Base-by-base conservation (phyloP, 2,329 filamentous ascomycete genomes). In the Colletotrichum spaethianum region DNA sequence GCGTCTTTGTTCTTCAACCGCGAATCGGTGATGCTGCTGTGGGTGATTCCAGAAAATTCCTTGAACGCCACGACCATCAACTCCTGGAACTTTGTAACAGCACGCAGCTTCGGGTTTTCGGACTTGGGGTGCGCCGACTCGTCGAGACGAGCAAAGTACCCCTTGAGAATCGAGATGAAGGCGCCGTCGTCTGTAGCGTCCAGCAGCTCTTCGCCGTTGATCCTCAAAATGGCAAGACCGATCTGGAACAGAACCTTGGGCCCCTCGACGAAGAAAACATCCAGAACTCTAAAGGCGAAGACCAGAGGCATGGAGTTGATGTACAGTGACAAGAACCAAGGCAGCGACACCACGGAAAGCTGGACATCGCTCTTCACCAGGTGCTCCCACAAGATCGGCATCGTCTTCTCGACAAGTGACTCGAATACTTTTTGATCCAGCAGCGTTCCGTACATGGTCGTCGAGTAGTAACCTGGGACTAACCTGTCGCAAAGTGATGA, bases 301-400 rank as follows among this genome's bases (percentile, higher is more conserved):
- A 98, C 95, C 20, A 99, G 87, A 5, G 96, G 96, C 96, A 99
- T 99, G 1, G 96, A 98, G 87, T 99, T 99, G 86, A 99, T 97
- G 83, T 98, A 99, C 23, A 99, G 88, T 6, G 96, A 98, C 67
- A 99, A 87, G 80, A 99, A 99, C 96, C 96, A 99, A 3, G 96
- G 96, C 53, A 99, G 87, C 12, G 96, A 98, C 20, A 98, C 96
- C 42, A 99, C 96, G 0, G 96, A 98, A 26, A 99, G 90, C 82
- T 99, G 97, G 28, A 99, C 95, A 79, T 99, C 96, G 71, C 93
- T 96, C 83, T 96, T 97, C 75, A 95, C 93, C n/a, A 99, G 90
- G 79, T 99, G 96, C 28, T 98, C 96, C 95, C 96, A 99, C 20
- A 99, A 89, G 70, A 99, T 93, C 1, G 96, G 96, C 95, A 99